Evolutionary conservation across 2,329 filamentous ascomycete species (phyloP), one percentile per base, ranked within the genome.

Genomic region (Talaromyces sp.): DNA sequence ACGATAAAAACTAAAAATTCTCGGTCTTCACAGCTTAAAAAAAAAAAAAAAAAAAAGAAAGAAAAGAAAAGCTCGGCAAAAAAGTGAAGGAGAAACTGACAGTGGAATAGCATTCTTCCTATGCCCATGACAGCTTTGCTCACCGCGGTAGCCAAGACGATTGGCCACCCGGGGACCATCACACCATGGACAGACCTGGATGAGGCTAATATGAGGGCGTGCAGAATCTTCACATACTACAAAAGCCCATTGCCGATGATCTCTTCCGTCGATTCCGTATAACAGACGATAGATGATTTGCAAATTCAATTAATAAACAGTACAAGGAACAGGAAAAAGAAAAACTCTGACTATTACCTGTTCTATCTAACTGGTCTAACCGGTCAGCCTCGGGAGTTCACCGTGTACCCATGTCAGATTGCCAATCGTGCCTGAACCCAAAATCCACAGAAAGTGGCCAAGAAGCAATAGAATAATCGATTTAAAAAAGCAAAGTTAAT

Each of bases 91-190:
- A 45, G 36, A 22, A 46, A 46, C 29, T 19, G 24, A 24, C 24
- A 40, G 27, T 32, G 36, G 43, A 39, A 37, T 36, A 47, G 16
- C 19, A 17, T 24, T 43, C 16, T 20, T 20, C 27, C 30, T 44
- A 49, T 51, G 56, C 27, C 30, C 47, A 49, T 51, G 56, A 49
- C 49, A 47, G 43, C 19, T 47, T 24, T 45, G 8, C 39, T 57
- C 35, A 36, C 39, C 35, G 44, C 11, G 29, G 20, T 56, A 47
- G 54, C 51, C 47, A 13, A 19, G 36, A 8, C 3, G 2, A 43
- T 27, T 27, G 40, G 40, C 27, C 42, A 44, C 22, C 42, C 17
- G n/a, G 16, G 36, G 17, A 16, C 9, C 11, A 8, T 10, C 10
- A 20, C 11, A 42, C 40, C 24, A 42, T 42, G 40, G 20, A 42